Percentiles rank a stretch among this genome's conserved stretches.
Evolutionary conservation across 2,329 filamentous ascomycete species (phyloP).

Genomic region (Daldinia eschscholtzii): DNA sequence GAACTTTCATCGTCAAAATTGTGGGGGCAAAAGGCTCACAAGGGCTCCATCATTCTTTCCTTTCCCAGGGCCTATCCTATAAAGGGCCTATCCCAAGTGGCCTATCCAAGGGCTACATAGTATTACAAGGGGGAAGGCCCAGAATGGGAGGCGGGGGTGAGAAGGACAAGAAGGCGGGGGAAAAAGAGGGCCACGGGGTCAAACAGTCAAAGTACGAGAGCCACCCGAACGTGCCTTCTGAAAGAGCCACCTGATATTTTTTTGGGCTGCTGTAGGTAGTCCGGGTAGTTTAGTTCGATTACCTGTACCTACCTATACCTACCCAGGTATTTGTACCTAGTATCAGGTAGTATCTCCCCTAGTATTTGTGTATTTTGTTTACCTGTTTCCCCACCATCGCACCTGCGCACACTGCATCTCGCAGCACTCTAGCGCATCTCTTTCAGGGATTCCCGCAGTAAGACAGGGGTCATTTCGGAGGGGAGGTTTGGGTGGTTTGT

Average conservation of each 20-base stretch:
- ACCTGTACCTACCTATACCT: background rate
- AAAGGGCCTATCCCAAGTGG: background rate
- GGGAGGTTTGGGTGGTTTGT: constrained; percentile 32
- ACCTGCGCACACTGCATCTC: constrained; percentile 26
- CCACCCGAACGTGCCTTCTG: constrained; percentile 31
- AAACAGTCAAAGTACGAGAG: constrained; percentile 29
- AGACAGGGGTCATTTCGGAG: constrained; percentile 31
- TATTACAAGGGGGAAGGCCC: constrained; percentile 4
- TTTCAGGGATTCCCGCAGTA: constrained; percentile 35
- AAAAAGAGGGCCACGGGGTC: constrained; percentile 43
- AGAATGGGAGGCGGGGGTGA: constrained; percentile 17
- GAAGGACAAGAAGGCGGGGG: constrained; percentile 17
- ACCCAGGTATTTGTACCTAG: background rate
- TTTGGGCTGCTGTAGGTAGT: constrained; percentile 3
- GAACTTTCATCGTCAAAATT: constrained; percentile 45
- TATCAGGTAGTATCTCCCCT: background rate
- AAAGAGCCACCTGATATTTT: constrained; percentile 10
- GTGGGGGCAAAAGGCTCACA: constrained; percentile 44
- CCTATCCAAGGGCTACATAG: too few species aligned
- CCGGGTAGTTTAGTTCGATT: background rate
- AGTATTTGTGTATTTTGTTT: constrained; percentile 1
- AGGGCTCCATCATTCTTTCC: constrained; percentile 15
- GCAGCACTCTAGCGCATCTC: constrained; percentile 21
- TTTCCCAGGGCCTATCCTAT: constrained; percentile 1
- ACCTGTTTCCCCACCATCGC: constrained; percentile 28